Evolutionary conservation across 73 alveolate genomes (phyloP).

Genomic region (Paramecium octaurelia): DNA sequence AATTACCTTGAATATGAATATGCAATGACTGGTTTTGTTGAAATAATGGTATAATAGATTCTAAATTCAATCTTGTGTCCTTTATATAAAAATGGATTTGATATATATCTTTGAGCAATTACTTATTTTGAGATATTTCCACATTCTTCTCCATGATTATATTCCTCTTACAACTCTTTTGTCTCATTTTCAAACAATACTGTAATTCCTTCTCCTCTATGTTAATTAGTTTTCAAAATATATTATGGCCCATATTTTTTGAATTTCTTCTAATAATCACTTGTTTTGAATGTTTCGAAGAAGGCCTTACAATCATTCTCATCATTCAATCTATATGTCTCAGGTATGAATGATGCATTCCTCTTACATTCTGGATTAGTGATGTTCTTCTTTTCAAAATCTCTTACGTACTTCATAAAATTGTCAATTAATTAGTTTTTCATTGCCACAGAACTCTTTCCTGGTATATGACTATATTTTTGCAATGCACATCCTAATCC

Average conservation of each 20-base stretch:
- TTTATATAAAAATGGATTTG: slow-evolving; percentile 45
- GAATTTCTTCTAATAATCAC: slow-evolving; percentile 6
- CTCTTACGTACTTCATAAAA: not conserved
- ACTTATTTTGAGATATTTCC: slow-evolving; percentile 21
- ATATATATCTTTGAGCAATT: slow-evolving; percentile 44
- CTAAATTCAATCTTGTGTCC: slow-evolving; percentile 59
- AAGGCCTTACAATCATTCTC: slow-evolving; percentile 44
- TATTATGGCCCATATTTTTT: slow-evolving; percentile 45
- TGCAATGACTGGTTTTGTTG: slow-evolving; percentile 59
- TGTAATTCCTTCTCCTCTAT: slow-evolving; percentile 60
- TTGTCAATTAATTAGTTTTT: slow-evolving; percentile 45
- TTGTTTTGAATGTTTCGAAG: slow-evolving; percentile 24
- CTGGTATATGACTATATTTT: slow-evolving; percentile 58
- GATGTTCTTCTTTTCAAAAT: not conserved
- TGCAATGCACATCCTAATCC: slow-evolving; percentile 10
- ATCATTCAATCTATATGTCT: slow-evolving; percentile 44
- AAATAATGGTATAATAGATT: slow-evolving; percentile 36
- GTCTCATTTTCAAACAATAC: not conserved
- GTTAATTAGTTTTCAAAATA: slow-evolving; percentile 30
- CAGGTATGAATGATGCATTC: slow-evolving; percentile 54
- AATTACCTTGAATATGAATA: slow-evolving; percentile 40
- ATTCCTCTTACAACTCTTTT: not conserved
- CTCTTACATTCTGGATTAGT: slow-evolving; percentile 39
- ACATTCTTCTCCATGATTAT: slow-evolving; percentile 44
- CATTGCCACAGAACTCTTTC: slow-evolving; percentile 43